A percentile compares a stretch with the other conserved stretches of the same genome.
phyloP scores from a whole-genome alignment of 345 rosid species.

The Euphorbia pulcherrima region DNA sequence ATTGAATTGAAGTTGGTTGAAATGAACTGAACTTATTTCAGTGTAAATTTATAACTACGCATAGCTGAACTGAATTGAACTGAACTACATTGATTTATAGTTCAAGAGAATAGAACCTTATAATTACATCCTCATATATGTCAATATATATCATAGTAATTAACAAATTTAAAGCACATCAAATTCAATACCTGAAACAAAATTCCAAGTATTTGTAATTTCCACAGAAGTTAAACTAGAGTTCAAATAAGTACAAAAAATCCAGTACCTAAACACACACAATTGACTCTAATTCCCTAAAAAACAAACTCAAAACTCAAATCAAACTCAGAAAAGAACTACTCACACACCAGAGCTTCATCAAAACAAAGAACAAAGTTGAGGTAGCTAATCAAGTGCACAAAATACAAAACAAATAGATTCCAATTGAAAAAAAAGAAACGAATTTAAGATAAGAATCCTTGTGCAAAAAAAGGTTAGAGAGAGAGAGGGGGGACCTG shows the following conservation, averaged over 20 bases:
- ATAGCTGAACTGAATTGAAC: too few species aligned
- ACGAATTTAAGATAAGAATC: neutral
- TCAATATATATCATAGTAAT: neutral
- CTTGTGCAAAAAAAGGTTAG: neutral
- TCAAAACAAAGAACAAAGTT: neutral
- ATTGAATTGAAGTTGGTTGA: too few species aligned
- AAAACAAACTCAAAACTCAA: slow-evolving; percentile 10
- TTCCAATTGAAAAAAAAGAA: neutral
- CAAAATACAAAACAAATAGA: neutral
- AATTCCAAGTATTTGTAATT: slow-evolving; percentile 7
- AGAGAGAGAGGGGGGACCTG: slow-evolving; percentile 22
- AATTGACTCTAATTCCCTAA: neutral
- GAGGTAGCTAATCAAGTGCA: neutral
- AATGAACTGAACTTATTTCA: too few species aligned
- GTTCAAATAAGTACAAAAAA: neutral
- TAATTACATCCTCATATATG: neutral
- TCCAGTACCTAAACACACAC: neutral
- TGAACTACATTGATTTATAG: too few species aligned
- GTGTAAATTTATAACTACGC: too few species aligned
- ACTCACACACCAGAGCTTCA: neutral
- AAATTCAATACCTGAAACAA: neutral
- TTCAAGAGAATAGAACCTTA: too few species aligned
- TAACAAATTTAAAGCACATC: too few species aligned
- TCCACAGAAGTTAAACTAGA: neutral
- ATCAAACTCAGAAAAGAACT: slow-evolving; percentile 3